phyloP scores from a whole-genome alignment of 768 basidiomycete genomes.

The Panellus pusillus region DNA sequence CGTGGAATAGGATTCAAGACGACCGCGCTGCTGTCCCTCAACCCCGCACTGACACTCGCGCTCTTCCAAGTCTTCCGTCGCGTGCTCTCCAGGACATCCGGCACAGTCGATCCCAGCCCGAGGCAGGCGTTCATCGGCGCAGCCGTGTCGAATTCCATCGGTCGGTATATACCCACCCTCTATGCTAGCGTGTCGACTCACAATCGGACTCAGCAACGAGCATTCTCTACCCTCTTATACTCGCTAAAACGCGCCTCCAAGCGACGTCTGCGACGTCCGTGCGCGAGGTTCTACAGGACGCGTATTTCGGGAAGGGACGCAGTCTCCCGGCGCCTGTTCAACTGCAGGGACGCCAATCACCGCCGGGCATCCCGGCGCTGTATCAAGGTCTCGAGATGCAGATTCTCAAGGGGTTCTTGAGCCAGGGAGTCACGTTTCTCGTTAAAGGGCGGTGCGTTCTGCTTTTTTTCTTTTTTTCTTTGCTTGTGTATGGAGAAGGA shows the following conservation, averaged over 20 bases:
- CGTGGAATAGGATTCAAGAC: conserved; percentile 46
- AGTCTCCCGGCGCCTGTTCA: conserved; percentile 12
- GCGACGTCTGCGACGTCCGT: conserved; percentile 41
- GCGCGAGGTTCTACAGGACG: conserved; percentile 32
- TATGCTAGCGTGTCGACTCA: no score
- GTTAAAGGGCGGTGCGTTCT: conserved; percentile 48
- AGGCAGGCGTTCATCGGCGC: conserved; percentile 56
- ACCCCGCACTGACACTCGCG: conserved; percentile 58
- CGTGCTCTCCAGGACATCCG: conserved; percentile 28
- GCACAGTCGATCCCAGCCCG: conserved; percentile 35
- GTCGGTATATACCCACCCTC: conserved; percentile 17
- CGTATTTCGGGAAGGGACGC: conserved; percentile 27
- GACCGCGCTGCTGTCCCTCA: conserved; percentile 49
- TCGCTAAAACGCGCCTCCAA: conserved; percentile 58
- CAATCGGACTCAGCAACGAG: conserved; percentile 35
- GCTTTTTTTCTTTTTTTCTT: no score
- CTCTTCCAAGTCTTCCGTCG: conserved; percentile 53
- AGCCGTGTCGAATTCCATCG: conserved; percentile 53
- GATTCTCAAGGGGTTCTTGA: conserved; percentile 54
- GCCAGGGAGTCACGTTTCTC: conserved; percentile 57
- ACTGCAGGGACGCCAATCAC: neutral
- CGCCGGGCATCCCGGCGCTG: conserved; percentile 37
- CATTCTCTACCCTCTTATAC: conserved; percentile 57
- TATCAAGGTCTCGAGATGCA: conserved; percentile 56
- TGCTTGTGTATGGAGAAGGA: no score